Evolutionary conservation across 83 land plant species (phyloP), one percentile per base, ranked within the genome.

Genomic region (Thuja plicata): DNA sequence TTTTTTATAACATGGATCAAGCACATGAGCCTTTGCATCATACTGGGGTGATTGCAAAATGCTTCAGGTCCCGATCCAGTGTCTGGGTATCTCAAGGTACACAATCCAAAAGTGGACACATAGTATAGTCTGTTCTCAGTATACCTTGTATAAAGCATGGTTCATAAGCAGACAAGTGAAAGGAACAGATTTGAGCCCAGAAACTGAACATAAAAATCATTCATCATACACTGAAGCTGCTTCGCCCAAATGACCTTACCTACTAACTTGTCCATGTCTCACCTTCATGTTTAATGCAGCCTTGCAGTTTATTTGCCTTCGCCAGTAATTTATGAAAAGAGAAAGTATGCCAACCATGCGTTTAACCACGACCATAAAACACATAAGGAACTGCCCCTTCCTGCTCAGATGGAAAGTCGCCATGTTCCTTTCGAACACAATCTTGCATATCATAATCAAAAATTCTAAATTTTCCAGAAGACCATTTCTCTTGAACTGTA

Each of bases 341-440:
- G 13, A 35, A 32, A 73, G 77, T 30, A 10, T 0, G 32, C 11
- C 30, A 10, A 73, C 35, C 77, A n/a, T 9, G 2, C 11, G 35
- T n/a, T 73, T 15, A 73, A 11, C 77, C 77, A 73, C 77, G 77
- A n/a, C 77, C 77, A 73, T 73, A 30, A 73, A 73, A 73, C 77
- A 73, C 77, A 73, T 73, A 24, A 73, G 77, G 77, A 73, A 73
- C 77, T 27, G 77, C 32, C 32, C 32, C 35, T 73, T 73, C 77
- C 11, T 30, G 77, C 35, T 27, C 77, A 73, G 35, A 73, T 73
- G 32, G 77, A 73, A 73, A n/a, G 3, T n/a, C 13, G 0, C 30
- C 2, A 11, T 32, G 32, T n/a, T 73, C 77, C 77, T 73, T 30
- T 30, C 32, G 77, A 73, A 73, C 27, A 73, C 77, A 73, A 8